phyloP scores from a whole-genome alignment of 305 asterid genomes.

The Plantago rigida region DNA sequence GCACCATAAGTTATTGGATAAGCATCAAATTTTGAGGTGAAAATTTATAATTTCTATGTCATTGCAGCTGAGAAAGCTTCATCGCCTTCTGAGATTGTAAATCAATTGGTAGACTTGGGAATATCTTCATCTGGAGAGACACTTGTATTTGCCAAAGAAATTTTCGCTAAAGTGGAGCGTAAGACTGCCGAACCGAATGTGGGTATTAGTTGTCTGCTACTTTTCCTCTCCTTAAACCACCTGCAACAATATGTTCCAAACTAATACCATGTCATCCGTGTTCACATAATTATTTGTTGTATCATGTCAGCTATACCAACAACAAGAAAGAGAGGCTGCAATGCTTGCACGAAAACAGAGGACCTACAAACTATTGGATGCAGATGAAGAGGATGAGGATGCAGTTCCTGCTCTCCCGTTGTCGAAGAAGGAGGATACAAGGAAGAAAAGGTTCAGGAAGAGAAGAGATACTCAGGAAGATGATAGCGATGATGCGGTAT shows the following conservation, averaged over 20 bases:
- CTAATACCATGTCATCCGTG: conserved; percentile 6
- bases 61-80: conserved; percentile 76
- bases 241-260: too few species aligned
- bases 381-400: conserved; percentile 52
- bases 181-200: conserved; percentile 71
- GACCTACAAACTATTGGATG: conserved; percentile 66
- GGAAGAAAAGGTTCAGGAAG: conserved; percentile 62
- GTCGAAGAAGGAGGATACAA: conserved; percentile 47
- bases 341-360: conserved; percentile 55
- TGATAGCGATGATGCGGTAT: conserved; percentile 66
- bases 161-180: conserved; percentile 66
- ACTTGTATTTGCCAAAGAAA: conserved; percentile 52
- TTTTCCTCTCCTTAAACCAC: too few species aligned
- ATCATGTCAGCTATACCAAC: conserved; percentile 48
- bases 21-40: too few species aligned
- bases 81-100: conserved; percentile 66
- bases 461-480: conserved; percentile 50
- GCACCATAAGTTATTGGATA: too few species aligned
- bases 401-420: conserved; percentile 31
- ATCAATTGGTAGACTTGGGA: conserved; percentile 49
- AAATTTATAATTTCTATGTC: conserved; percentile 2
- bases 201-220: conserved; percentile 21
- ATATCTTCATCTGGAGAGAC: conserved; percentile 58
- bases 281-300: not conserved
- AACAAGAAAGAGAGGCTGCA: conserved; percentile 65